Evolutionary conservation across 2,329 filamentous ascomycete species (phyloP).

Genomic region (Aureobasidium sp.): DNA sequence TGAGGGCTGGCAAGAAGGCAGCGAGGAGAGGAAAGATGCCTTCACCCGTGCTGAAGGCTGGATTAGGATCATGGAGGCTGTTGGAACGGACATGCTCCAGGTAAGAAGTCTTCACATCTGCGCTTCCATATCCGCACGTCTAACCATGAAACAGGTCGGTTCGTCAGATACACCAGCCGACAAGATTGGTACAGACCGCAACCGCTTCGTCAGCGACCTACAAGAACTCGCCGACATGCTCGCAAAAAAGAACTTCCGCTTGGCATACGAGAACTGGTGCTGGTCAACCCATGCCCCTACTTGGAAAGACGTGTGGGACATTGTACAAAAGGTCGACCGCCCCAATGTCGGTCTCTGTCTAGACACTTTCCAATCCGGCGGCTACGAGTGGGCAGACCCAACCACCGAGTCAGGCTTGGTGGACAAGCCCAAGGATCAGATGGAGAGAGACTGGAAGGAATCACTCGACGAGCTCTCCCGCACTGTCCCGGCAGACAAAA

Average conservation of each 20-base stretch:
- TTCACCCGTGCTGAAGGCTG: conserved; percentile 56
- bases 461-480: conserved; percentile 49
- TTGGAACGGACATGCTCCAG: conserved; percentile 62
- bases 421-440: conserved; percentile 28
- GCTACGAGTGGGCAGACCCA: conserved; percentile 65
- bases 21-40: conserved; percentile 50
- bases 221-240: conserved; percentile 55
- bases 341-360: conserved; percentile 65
- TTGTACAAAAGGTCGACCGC: conserved; percentile 53
- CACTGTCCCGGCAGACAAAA: conserved; percentile 58
- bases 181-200: conserved; percentile 43
- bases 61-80: conserved; percentile 62
- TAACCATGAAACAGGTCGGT: conserved; percentile 36
- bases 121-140: not conserved
- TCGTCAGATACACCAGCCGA: conserved; percentile 53
- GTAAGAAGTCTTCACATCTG: conserved; percentile 30
- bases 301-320: conserved; percentile 63
- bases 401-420: conserved; percentile 52
- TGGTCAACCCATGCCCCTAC: conserved; percentile 62
- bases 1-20: conserved; percentile 59
- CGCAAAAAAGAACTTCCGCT: conserved; percentile 45
- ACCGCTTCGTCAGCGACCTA: conserved; percentile 51
- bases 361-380: conserved; percentile 68
- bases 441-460: conserved; percentile 33
- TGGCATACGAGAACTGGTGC: conserved; percentile 78